Conservation (phyloP, 208 protist genomes). For the Polymyxa betae region DNA sequence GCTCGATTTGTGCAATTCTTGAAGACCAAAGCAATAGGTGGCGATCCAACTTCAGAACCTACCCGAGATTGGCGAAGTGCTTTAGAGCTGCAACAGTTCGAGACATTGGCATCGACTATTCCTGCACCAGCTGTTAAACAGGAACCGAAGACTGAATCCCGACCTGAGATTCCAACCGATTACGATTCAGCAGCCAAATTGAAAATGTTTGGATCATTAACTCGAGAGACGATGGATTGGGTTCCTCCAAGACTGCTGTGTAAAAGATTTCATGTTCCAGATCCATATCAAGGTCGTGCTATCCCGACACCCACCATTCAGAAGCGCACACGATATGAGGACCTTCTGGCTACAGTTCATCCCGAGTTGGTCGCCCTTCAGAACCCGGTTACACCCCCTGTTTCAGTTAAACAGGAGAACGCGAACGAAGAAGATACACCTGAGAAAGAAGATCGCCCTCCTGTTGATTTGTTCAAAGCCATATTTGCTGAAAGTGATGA, state of each 20-base stretch:
- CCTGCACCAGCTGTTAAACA: neutral
- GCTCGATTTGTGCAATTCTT: constrained; percentile 23
- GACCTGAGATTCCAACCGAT: neutral
- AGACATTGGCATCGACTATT: neutral
- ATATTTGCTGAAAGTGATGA: constrained; percentile 10
- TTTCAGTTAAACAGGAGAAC: neutral
- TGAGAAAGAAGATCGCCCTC: neutral
- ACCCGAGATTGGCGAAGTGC: neutral
- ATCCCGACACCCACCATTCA: neutral
- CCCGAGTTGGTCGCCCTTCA: neutral
- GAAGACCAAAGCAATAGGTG: neutral
- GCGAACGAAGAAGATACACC: neutral
- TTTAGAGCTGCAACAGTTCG: constrained; percentile 20
- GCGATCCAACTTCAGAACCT: neutral
- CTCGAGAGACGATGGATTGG: neutral
- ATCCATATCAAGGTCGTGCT: constrained; percentile 33
- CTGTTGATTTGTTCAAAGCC: constrained; percentile 49
- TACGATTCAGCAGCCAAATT: neutral
- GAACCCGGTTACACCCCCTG: neutral
- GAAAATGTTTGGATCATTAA: constrained; percentile 31
- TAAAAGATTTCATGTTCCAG: constrained; percentile 29
- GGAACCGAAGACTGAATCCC: neutral
- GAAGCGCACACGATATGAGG: neutral
- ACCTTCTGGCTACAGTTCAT: neutral
- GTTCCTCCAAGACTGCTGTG: neutral